These are phyloP conservation scores for Aspergillus floridensis DNA, from an alignment of 2,329 filamentous ascomycete species.

Conservation along the genomic window DNA sequence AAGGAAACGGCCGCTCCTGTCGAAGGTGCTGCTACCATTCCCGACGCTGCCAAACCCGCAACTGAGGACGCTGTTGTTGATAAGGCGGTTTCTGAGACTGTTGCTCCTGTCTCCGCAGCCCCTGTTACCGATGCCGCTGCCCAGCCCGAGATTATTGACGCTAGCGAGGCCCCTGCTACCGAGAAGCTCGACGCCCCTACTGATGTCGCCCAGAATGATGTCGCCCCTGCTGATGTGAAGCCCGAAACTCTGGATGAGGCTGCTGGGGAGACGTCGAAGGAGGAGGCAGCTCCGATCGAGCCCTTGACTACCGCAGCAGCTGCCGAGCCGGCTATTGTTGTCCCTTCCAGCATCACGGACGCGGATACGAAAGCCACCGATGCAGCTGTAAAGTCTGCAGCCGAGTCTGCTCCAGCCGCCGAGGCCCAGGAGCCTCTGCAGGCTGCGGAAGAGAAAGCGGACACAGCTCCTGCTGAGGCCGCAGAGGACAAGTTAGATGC, in stretches of 20 bases:
- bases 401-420: background rate
- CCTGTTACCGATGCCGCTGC: background rate
- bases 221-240: background rate
- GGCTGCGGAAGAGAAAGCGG: slow-evolving; percentile 16
- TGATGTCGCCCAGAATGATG: background rate
- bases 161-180: background rate
- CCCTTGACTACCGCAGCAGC: background rate
- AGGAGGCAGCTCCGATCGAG: background rate
- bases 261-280: background rate
- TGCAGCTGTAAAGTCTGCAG: background rate
- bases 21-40: background rate
- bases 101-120: background rate
- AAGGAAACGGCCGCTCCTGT: slow-evolving; percentile 7
- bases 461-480: slow-evolving; percentile 5
- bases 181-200: background rate
- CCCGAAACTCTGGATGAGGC: background rate
- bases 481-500: slow-evolving; percentile 16
- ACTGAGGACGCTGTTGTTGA: background rate
- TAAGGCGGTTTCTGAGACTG: background rate
- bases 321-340: background rate
- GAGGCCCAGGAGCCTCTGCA: slow-evolving; percentile 5
- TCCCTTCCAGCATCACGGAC: background rate
- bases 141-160: background rate
- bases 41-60: background rate
- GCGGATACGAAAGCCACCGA: background rate